Evolutionary conservation across 805 yeast genomes (phyloP).

Genomic region (Metschnikowia lachancei): DNA sequence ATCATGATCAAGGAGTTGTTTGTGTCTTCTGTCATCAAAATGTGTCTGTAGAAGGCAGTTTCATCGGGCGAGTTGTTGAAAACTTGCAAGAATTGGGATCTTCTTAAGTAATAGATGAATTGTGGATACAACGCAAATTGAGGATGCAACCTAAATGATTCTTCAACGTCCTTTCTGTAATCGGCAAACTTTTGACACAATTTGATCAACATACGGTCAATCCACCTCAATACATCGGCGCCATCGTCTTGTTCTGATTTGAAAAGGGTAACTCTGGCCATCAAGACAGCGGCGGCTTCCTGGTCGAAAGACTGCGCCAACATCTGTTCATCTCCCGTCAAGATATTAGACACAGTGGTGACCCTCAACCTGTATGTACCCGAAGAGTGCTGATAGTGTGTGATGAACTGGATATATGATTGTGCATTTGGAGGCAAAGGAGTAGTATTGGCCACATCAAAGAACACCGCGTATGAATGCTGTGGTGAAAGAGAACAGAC

Average conservation of each 20-base stretch:
- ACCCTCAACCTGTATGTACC: slow-evolving; percentile 88
- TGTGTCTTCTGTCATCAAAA: slow-evolving; percentile 85
- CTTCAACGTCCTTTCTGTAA: slow-evolving; percentile 80
- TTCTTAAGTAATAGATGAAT: slow-evolving; percentile 90
- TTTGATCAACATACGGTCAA: slow-evolving; percentile 85
- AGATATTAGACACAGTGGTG: slow-evolving; percentile 69
- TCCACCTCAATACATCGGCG: slow-evolving; percentile 91
- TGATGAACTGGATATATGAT: slow-evolving; percentile 75
- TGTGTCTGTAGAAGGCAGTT: slow-evolving; percentile 94
- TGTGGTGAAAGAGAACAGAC: slow-evolving; percentile 82
- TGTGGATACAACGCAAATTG: slow-evolving; percentile 90
- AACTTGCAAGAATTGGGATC: slow-evolving; percentile 93
- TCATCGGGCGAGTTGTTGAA: slow-evolving; percentile 99
- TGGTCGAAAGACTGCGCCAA: slow-evolving; percentile 82
- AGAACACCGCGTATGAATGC: slow-evolving; percentile 85
- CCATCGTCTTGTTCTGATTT: slow-evolving; percentile 80
- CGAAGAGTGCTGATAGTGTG: slow-evolving; percentile 92
- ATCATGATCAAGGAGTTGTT: slow-evolving; percentile 93
- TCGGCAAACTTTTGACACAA: slow-evolving; percentile 93
- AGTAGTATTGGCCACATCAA: slow-evolving; percentile 62
- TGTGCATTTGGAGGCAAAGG: slow-evolving; percentile 48
- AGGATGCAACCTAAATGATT: slow-evolving; percentile 77
- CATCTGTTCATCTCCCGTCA: slow-evolving; percentile 48
- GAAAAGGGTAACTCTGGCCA: slow-evolving; percentile 87
- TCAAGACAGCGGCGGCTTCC: slow-evolving; percentile 94